Conservation (phyloP, 495 filamentous ascomycete genomes). For the Daldinia loculata region DNA sequence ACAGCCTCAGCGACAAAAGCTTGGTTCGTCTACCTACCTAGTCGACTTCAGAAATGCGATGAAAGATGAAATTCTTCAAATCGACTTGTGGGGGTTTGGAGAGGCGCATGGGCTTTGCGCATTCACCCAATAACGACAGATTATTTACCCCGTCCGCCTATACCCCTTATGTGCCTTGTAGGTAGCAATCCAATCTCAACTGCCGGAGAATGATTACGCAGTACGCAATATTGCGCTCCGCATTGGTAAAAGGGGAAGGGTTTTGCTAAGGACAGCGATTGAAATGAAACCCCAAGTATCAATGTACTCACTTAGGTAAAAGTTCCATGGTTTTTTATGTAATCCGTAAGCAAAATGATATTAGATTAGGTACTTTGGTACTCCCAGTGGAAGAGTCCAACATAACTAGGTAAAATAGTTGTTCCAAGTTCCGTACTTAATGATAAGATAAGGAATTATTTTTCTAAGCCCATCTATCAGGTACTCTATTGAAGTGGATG, state of each 20-base stretch:
- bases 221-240: background rate
- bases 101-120: background rate
- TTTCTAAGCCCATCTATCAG: conserved; percentile 15
- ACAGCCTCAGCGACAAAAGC: conserved; percentile 27
- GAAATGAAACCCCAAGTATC: background rate
- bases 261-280: conserved; percentile 4
- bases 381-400: too few species aligned
- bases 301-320: background rate
- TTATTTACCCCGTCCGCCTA: background rate
- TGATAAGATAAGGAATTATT: conserved; percentile 43
- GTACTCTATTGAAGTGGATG: conserved; percentile 1
- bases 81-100: conserved; percentile 3
- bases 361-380: background rate
- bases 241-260: background rate
- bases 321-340: background rate
- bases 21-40: conserved; percentile 7
- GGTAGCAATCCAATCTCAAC: conserved; percentile 14
- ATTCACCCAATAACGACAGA: background rate
- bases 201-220: conserved; percentile 11
- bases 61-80: conserved; percentile 4
- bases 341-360: background rate
- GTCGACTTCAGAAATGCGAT: conserved; percentile 2
- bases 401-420: conserved; percentile 28
- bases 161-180: background rate
- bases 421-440: conserved; percentile 13